phyloP scores from a whole-genome alignment of 208 protist genomes.

The Porcisia hertigi region DNA sequence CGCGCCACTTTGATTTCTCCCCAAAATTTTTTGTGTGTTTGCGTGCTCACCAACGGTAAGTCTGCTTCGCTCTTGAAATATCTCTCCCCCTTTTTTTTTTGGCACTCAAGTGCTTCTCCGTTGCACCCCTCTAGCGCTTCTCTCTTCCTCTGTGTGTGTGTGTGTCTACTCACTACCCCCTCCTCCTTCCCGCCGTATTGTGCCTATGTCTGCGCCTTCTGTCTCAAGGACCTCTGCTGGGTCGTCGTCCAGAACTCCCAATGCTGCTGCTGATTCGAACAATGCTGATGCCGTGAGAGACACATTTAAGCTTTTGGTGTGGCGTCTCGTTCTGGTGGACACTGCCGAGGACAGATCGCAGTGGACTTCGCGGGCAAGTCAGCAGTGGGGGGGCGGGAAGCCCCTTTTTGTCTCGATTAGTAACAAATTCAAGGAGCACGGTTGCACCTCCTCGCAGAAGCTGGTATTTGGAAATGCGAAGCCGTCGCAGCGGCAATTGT shows the following conservation, averaged over 20 bases:
- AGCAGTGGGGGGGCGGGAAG: constrained; percentile 75
- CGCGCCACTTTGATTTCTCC: not conserved
- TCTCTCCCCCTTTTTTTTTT: too few species aligned
- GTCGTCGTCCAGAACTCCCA: not conserved
- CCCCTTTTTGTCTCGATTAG: constrained; percentile 64
- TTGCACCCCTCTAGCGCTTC: too few species aligned
- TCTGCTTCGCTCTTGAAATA: too few species aligned
- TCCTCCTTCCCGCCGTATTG: not conserved
- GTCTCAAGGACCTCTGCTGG: constrained; percentile 1
- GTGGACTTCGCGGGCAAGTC: constrained; percentile 59
- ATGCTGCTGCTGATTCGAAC: not conserved
- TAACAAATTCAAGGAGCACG: constrained; percentile 49
- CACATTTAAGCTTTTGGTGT: constrained; percentile 59
- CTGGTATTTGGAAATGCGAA: constrained; percentile 39
- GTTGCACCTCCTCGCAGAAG: constrained; percentile 50
- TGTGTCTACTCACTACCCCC: not conserved
- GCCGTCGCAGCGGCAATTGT: constrained; percentile 42
- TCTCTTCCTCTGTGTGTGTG: too few species aligned
- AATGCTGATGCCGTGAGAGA: constrained; percentile 9
- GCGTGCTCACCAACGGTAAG: too few species aligned
- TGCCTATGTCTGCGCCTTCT: constrained; percentile 13
- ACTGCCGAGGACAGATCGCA: constrained; percentile 75
- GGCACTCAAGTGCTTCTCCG: too few species aligned
- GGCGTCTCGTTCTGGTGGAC: constrained; percentile 75
- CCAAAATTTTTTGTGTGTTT: too few species aligned